A percentile compares a stretch with the other conserved stretches of the same genome.
Conservation (phyloP, 1,139 yeast species). For the Magnusiomyces paraingens region DNA sequence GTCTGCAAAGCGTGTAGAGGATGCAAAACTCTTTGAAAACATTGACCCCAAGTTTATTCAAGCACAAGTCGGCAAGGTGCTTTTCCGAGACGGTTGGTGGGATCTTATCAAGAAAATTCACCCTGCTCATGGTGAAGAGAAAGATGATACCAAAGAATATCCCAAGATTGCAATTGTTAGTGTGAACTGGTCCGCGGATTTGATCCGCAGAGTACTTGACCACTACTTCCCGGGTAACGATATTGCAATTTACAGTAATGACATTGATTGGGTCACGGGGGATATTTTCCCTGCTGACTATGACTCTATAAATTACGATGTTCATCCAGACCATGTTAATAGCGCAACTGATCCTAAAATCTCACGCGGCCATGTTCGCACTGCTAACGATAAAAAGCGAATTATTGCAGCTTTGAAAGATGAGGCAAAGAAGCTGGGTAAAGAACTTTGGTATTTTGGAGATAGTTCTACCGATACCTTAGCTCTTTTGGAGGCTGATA, state of each 20-base stretch:
- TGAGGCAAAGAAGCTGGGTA: slow-evolving; percentile 13
- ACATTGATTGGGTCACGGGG: background rate
- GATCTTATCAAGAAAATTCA: slow-evolving; percentile 22
- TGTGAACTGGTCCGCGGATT: slow-evolving; percentile 56
- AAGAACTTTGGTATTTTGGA: slow-evolving; percentile 46
- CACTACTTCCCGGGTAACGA: slow-evolving; percentile 12
- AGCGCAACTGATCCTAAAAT: background rate
- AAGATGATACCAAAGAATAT: background rate
- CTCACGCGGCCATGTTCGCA: slow-evolving; percentile 35
- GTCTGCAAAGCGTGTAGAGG: slow-evolving; percentile 44
- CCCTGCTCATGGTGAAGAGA: slow-evolving; percentile 25
- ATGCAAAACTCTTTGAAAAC: slow-evolving; percentile 26
- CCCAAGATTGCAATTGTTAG: slow-evolving; percentile 43
- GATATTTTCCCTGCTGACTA: background rate
- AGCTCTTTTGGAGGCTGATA: slow-evolving; percentile 44
- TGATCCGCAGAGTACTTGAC: slow-evolving; percentile 39
- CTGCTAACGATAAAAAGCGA: slow-evolving; percentile 50
- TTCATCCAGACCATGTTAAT: background rate
- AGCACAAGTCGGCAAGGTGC: background rate
- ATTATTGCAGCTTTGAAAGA: slow-evolving; percentile 26
- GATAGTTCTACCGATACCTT: slow-evolving; percentile 61
- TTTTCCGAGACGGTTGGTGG: slow-evolving; percentile 19
- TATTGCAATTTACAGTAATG: background rate
- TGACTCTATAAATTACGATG: background rate
- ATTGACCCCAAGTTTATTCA: slow-evolving; percentile 34